These are phyloP conservation scores for Blastocystis sp. DNA, from an alignment of 352 stramenopile genomes.

Conservation along the genomic window DNA sequence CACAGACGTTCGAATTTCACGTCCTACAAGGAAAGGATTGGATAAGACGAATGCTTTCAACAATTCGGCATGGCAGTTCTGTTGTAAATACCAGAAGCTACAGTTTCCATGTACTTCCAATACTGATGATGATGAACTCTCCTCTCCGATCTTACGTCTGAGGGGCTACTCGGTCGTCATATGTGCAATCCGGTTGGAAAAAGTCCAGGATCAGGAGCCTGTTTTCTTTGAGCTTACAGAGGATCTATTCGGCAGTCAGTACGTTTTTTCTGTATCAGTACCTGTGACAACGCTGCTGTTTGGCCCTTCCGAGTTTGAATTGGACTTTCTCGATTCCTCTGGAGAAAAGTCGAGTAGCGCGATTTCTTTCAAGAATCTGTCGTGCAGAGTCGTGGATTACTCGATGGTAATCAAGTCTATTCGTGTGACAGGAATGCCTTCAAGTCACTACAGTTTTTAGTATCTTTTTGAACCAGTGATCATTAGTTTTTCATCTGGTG, in stretches of 20 bases:
- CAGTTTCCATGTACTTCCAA: neutral
- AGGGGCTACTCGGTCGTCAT: neutral
- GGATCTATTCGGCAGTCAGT: neutral
- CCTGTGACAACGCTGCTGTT: constrained; percentile 29
- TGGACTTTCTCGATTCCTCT: neutral
- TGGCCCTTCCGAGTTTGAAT: neutral
- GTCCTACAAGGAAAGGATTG: too few species aligned
- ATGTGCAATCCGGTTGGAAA: neutral
- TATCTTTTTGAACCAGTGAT: neutral
- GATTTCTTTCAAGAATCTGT: neutral
- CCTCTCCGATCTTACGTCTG: neutral
- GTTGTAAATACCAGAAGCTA: neutral
- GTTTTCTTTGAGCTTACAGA: neutral
- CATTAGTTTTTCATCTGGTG: neutral
- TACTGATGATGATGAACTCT: neutral
- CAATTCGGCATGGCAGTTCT: neutral
- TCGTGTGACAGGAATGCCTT: neutral
- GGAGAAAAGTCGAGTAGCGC: neutral
- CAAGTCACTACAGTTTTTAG: neutral
- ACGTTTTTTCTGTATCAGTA: neutral
- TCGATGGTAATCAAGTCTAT: neutral
- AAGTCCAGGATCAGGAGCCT: neutral
- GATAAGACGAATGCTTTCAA: too few species aligned
- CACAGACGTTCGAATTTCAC: too few species aligned
- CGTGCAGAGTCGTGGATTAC: neutral